These are phyloP conservation scores for Mitragyna speciosa DNA, from an alignment of 257 asterid species.

Conservation along the genomic window DNA sequence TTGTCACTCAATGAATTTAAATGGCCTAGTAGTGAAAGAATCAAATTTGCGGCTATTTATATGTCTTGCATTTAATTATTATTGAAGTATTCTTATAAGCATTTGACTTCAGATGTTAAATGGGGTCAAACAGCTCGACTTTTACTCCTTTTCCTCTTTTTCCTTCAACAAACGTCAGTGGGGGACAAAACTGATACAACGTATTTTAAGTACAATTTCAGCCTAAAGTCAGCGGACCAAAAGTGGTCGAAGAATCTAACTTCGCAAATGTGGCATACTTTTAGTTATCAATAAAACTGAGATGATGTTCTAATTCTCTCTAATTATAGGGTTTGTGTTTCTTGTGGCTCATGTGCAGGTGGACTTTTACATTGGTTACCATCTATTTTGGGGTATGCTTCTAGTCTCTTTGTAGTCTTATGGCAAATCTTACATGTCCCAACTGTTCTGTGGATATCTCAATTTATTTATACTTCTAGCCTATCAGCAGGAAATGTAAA, in stretches of 20 bases:
- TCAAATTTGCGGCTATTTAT: background rate
- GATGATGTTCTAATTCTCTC: conserved; percentile 10
- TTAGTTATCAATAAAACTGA: background rate
- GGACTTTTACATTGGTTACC: conserved; percentile 83
- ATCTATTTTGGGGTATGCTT: conserved; percentile 82
- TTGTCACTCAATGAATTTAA: too few species aligned
- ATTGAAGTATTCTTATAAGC: background rate
- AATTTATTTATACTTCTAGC: background rate
- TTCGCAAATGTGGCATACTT: background rate
- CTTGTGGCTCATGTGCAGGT: conserved; percentile 52
- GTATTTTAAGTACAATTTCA: background rate
- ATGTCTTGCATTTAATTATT: background rate
- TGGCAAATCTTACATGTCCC: background rate
- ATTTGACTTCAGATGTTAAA: background rate
- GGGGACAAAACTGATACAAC: background rate
- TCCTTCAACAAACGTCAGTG: background rate
- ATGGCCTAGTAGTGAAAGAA: conserved; percentile 2
- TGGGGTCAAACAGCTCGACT: background rate
- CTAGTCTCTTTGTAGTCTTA: background rate
- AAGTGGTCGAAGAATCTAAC: background rate
- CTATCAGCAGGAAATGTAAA: conserved; percentile 5
- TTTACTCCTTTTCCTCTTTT: background rate
- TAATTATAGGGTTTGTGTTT: conserved; percentile 5
- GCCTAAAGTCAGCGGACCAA: background rate
- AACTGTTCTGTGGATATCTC: conserved; percentile 5